phyloP scores from a whole-genome alignment of 768 basidiomycete genomes.

The Gloeostereum incarnatum region DNA sequence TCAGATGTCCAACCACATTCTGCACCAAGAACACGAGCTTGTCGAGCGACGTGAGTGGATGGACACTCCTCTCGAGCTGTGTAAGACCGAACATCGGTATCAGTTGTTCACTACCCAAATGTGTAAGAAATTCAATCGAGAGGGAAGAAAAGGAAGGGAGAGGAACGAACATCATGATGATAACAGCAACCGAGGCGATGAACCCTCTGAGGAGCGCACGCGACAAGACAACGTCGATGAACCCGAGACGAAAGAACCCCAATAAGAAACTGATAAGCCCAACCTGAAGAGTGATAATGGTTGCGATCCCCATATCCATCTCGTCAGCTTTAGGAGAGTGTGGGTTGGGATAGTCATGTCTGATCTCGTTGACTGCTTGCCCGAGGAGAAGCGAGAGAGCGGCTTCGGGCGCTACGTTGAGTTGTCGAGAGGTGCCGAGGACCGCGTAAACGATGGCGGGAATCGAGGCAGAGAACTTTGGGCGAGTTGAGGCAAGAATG shows the following conservation, averaged over 20 bases:
- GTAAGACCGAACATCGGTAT: constrained; percentile 86
- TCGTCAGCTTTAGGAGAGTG: constrained; percentile 33
- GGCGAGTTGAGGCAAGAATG: no score
- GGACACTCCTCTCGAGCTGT: constrained; percentile 37
- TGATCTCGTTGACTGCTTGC: constrained; percentile 69
- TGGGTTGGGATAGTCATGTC: constrained; percentile 36
- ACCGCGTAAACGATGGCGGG: constrained; percentile 85
- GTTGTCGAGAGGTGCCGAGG: constrained; percentile 77
- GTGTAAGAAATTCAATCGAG: constrained; percentile 4
- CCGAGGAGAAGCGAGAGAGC: constrained; percentile 82
- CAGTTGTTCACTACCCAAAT: constrained; percentile 55
- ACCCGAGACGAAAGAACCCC: constrained; percentile 83
- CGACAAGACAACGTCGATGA: constrained; percentile 89
- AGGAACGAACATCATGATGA: constrained; percentile 68
- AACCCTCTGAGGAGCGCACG: constrained; percentile 85
- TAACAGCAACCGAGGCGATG: constrained; percentile 73
- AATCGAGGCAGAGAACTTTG: constrained; percentile 74
- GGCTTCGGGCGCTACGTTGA: constrained; percentile 86
- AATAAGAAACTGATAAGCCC: constrained; percentile 80
- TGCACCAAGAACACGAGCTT: constrained; percentile 72
- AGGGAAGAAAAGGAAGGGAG: not conserved
- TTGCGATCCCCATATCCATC: constrained; percentile 60
- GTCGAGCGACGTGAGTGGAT: constrained; percentile 62
- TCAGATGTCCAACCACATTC: constrained; percentile 43
- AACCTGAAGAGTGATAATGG: constrained; percentile 81